Percentiles rank a stretch among this genome's conserved stretches.
phyloP scores from a whole-genome alignment of 2,329 filamentous ascomycete species.

The Aspergillus transmontanensis region DNA sequence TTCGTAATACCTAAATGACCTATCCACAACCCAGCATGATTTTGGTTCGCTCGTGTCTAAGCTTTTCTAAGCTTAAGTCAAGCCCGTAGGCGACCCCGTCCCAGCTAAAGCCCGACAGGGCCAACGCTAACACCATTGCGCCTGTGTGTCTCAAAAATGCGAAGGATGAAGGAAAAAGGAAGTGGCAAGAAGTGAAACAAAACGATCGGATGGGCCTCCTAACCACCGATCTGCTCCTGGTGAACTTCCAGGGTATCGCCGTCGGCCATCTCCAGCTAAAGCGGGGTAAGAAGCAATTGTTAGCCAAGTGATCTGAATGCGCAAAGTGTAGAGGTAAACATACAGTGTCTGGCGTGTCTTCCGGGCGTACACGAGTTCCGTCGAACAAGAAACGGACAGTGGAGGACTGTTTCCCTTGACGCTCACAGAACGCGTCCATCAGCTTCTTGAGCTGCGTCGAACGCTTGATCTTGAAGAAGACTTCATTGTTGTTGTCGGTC shows the following conservation, averaged over 20 bases:
- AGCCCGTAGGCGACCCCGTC: conserved; percentile 2
- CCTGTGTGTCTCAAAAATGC: conserved; percentile 11
- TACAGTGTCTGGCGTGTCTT: conserved; percentile 90
- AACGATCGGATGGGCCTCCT: conserved; percentile 7
- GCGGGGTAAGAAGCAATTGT: neutral
- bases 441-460: conserved; percentile 95
- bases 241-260: conserved; percentile 96
- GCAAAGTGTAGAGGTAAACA: conserved; percentile 31
- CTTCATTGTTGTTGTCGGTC: conserved; percentile 98
- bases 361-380: conserved; percentile 84
- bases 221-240: conserved; percentile 93
- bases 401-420: conserved; percentile 82
- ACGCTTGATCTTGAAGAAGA: conserved; percentile 99
- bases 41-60: neutral
- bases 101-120: conserved; percentile 5
- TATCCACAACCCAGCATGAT: neutral
- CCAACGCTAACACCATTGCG: conserved; percentile 18
- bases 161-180: conserved; percentile 4
- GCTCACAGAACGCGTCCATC: conserved; percentile 97
- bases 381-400: conserved; percentile 96
- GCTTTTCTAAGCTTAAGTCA: conserved; percentile 4
- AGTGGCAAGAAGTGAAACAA: neutral
- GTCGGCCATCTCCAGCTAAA: conserved; percentile 91
- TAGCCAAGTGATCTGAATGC: neutral
- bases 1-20: neutral